phyloP scores from a whole-genome alignment of 2,329 filamentous ascomycete species.

The Penicillium thymicola region DNA sequence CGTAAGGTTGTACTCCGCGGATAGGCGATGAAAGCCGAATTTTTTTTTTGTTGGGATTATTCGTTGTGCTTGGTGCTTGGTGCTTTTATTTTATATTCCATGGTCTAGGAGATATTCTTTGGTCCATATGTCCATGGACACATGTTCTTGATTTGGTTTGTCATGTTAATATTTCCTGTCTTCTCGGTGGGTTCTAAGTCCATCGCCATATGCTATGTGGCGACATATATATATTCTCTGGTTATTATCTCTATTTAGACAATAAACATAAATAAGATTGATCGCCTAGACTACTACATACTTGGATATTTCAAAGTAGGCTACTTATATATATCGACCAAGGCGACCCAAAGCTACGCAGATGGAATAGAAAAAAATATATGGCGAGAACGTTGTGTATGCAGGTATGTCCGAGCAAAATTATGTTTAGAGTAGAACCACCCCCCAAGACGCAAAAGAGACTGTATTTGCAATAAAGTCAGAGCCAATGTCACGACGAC shows the following conservation, averaged over 20 bases:
- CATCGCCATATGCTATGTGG: not conserved
- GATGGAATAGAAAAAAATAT: not conserved
- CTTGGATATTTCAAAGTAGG: no score
- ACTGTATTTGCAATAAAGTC: slow-evolving; percentile 10
- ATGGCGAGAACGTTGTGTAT: not conserved
- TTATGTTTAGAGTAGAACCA: slow-evolving; percentile 1
- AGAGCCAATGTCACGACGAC: slow-evolving; percentile 4
- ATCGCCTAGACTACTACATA: no score
- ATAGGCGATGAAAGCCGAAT: not conserved
- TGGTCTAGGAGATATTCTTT: no score
- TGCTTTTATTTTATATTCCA: no score
- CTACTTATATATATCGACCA: no score
- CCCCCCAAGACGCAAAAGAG: slow-evolving; percentile 4
- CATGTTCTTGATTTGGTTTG: not conserved
- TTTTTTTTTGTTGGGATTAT: not conserved
- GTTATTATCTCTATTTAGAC: not conserved
- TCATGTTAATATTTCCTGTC: not conserved
- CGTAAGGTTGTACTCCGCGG: not conserved
- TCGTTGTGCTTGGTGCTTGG: not conserved
- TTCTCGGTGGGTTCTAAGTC: not conserved
- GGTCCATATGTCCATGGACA: not conserved
- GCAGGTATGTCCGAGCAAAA: slow-evolving; percentile 2
- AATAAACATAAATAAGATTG: no score
- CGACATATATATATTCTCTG: not conserved
- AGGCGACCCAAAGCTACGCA: not conserved